These are phyloP conservation scores for Russula abietina DNA, from an alignment of 768 basidiomycete genomes.

Conservation along the genomic window DNA sequence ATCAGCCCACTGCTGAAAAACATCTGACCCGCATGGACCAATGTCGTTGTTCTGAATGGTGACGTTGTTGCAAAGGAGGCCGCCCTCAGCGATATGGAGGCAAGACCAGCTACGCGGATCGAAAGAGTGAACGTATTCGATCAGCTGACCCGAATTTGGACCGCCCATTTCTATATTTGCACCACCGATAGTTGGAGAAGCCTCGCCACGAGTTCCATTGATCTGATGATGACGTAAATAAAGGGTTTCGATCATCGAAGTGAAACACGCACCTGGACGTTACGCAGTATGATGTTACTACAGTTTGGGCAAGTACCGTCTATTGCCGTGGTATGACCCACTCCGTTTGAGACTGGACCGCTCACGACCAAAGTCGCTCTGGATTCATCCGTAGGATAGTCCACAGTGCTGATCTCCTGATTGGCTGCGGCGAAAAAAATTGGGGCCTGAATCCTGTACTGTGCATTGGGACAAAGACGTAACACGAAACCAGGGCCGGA, in stretches of 20 bases:
- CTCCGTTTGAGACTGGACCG: constrained; percentile 56
- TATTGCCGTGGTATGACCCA: constrained; percentile 68
- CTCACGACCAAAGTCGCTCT: constrained; percentile 66
- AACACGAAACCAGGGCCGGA: constrained; percentile 64
- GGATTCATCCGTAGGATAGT: constrained; percentile 61
- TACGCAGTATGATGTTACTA: constrained; percentile 54
- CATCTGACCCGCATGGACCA: constrained; percentile 65
- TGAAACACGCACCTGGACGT: constrained; percentile 53
- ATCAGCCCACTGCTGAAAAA: constrained; percentile 72
- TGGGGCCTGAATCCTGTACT: constrained; percentile 61
- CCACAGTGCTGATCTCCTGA: constrained; percentile 78
- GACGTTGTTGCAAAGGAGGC: constrained; percentile 54
- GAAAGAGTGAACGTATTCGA: constrained; percentile 71
- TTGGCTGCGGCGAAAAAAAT: constrained; percentile 58
- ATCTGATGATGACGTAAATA: constrained; percentile 44
- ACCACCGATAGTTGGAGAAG: constrained; percentile 49
- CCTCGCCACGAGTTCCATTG: constrained; percentile 60
- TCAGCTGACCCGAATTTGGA: constrained; percentile 57
- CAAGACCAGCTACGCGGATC: constrained; percentile 82
- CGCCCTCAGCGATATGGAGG: constrained; percentile 69
- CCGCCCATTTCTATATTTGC: constrained; percentile 87
- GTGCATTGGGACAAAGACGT: constrained; percentile 53
- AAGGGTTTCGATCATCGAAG: background rate
- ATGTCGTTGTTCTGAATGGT: constrained; percentile 79
- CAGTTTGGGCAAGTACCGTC: constrained; percentile 59